A percentile compares a stretch with the other conserved stretches of the same genome.
phyloP scores from a whole-genome alignment of 1,284 basidiomycete species.

The Xanthoconium separans region DNA sequence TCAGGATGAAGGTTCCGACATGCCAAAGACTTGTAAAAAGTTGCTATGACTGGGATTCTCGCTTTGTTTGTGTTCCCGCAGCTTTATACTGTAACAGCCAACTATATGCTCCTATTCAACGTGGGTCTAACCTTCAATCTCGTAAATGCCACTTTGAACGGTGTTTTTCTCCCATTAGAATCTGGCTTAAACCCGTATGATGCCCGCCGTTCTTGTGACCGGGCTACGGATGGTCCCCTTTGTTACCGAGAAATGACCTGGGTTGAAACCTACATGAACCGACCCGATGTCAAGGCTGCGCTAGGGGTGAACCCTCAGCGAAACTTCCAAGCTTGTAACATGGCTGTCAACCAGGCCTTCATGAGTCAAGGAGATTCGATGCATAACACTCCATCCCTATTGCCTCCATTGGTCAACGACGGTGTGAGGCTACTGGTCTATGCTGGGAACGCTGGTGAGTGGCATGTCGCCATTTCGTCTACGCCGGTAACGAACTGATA shows the following conservation, averaged over 20 bases:
- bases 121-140: conserved; percentile 40
- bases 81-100: conserved; percentile 61
- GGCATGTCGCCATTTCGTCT: background rate
- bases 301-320: conserved; percentile 57
- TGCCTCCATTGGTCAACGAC: conserved; percentile 63
- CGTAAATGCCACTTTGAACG: background rate
- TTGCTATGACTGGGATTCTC: conserved; percentile 60
- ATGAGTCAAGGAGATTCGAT: conserved; percentile 64
- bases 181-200: conserved; percentile 80
- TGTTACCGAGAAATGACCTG: conserved; percentile 66
- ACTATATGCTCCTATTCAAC: conserved; percentile 56
- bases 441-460: conserved; percentile 62
- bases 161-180: conserved; percentile 38
- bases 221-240: conserved; percentile 53
- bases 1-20: conserved; percentile 65
- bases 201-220: conserved; percentile 77
- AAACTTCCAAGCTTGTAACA: conserved; percentile 49
- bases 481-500: background rate
- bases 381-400: conserved; percentile 65
- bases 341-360: conserved; percentile 56
- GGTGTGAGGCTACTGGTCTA: conserved; percentile 74
- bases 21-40: conserved; percentile 69
- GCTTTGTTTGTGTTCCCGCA: conserved; percentile 62
- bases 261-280: conserved; percentile 66
- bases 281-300: conserved; percentile 56